Base-by-base conservation (phyloP, 495 filamentous ascomycete genomes). In the Chaetomidium leptoderma region DNA sequence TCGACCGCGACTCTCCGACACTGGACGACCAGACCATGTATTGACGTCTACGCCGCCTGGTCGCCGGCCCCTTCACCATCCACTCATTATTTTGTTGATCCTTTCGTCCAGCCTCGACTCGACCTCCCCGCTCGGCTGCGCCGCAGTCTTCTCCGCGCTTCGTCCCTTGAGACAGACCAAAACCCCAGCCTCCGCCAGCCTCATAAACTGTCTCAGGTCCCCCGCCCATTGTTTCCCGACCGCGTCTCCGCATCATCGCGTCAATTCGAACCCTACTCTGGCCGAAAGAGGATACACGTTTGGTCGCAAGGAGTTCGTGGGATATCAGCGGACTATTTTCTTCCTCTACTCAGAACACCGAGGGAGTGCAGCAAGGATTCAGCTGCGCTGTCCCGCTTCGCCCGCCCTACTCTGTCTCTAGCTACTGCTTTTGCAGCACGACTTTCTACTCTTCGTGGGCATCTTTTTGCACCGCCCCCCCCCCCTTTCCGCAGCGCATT, bases 361-460 rank as follows among this genome's bases (percentile, higher is more conserved):
- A 45, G 29, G 23, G 17, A 32, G 52, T 26, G 36, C 53, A 42
- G 45, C 51, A 47, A 60, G 69, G 69, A 70, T 70, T 63, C 69
- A 71, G 69, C 69, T 66, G 69, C 47, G 69, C 69, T 71, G 69
- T 70, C 65, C 66, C 55, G 54, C 52, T 54, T 55, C 27, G 24
- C 37, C 43, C 47, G 32, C 37, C 43, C 47, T 27, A 57, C 44
- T 33, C 58, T 33, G 16, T 53, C 44, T 47, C 55, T 24, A 6
- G 36, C 42, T 29, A 11, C 29, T 57, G n/a, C n/a, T 47, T 50
- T 29, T 14, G 19, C 19, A 24, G 6, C 19, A 29, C n/a, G 32
- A 27, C n/a, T 10, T 16, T 35, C 21, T 36, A 44, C 26, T 29
- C 23, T 16, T 10, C 21, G 23, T 6, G 17, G 6, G 16, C 6